Evolutionary conservation across 805 yeast genomes (phyloP), one percentile per base, ranked within the genome.

Genomic region (Cyberlindnera saturnus): DNA sequence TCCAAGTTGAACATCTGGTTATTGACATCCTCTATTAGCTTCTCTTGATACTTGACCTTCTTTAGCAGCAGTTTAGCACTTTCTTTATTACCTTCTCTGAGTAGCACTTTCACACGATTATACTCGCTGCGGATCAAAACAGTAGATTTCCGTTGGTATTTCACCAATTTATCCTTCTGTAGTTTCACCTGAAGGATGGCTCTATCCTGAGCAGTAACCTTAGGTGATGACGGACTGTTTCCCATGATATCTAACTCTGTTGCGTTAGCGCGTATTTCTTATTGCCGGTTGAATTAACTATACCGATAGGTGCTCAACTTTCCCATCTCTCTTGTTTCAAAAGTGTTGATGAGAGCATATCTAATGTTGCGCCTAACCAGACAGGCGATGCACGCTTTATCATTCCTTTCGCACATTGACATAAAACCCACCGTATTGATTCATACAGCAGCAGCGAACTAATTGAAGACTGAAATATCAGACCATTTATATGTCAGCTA

Each of bases 121-220:
- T 69, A 70, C 61, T 93, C 97, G 30, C 76, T 67, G 10, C 68
- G 70, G 15, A 87, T 74, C 4, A 86, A 74, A 0, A 64, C 61
- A 26, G 69, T 67, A 32, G 90, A 74, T 46, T 78, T 76, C 37
- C 59, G 61, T 11, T 70, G 64, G 50, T 89, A 86, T 61, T 83
- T 86, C 51, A 77, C 77, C 18, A 93, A 71, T 49, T 82, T 82
- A 63, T 93, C 99, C 47, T 96, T 71, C 53, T 95, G 97, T 32
- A 85, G 68, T 60, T 93, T 93, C 52, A 93, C 71, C 57, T 90
- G 93, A 50, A 88, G 71, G 10, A 93, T 76, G 0, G 97, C 96
- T 56, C 71, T 77, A 58, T 93, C 99, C 53, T 89, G 90, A 32
- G 81, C 72, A 6, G 96, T 87, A 16, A 91, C 79, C 57, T 77